These are phyloP conservation scores for Lepidium sativum DNA, from an alignment of 345 rosid genomes.

Conservation along the genomic window DNA sequence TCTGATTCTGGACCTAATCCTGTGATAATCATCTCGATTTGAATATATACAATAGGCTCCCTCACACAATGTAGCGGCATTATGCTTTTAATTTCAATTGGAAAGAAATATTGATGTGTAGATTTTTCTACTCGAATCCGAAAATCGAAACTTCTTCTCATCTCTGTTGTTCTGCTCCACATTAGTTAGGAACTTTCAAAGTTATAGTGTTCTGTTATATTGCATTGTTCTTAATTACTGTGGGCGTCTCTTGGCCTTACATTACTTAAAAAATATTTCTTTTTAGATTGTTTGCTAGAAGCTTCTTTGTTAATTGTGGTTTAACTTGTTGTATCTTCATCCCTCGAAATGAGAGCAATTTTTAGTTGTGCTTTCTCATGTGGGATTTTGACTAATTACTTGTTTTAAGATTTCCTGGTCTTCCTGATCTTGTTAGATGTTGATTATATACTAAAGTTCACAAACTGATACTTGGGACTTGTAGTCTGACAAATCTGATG, in stretches of 20 bases:
- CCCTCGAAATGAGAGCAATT: background rate
- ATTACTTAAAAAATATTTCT: background rate
- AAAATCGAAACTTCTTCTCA: background rate
- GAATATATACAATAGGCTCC: background rate
- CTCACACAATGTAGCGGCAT: background rate
- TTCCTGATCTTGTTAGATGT: background rate
- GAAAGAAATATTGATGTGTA: background rate
- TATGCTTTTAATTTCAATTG: background rate
- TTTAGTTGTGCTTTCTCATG: background rate
- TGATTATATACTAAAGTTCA: background rate
- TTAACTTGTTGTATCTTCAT: background rate
- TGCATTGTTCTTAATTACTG: background rate
- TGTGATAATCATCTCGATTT: background rate
- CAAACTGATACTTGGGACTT: background rate
- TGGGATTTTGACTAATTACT: background rate
- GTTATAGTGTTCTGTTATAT: background rate
- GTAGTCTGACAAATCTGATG: background rate
- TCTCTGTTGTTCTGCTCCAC: background rate
- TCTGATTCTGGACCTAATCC: background rate
- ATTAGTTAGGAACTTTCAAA: background rate
- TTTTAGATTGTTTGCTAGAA: background rate
- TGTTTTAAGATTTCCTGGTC: background rate
- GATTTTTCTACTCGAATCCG: background rate
- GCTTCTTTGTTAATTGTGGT: background rate
- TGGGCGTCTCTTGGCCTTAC: background rate